These are phyloP conservation scores for Leishmania guyanensis DNA, from an alignment of 208 protist genomes.

Conservation along the genomic window DNA sequence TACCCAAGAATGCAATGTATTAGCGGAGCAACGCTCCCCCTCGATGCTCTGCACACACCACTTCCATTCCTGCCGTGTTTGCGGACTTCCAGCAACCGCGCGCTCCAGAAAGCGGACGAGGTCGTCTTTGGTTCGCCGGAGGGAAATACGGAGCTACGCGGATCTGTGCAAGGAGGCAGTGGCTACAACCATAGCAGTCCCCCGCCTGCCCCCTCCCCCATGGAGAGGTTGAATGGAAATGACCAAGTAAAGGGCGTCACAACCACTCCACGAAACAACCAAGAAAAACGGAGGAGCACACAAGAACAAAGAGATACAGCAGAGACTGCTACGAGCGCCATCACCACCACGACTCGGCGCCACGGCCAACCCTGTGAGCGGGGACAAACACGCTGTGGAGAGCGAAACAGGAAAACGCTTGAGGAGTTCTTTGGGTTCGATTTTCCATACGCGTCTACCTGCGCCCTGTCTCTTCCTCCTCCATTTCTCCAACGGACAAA, in stretches of 20 bases:
- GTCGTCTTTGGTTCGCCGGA: not conserved
- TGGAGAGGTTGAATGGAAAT: not conserved
- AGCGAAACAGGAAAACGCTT: not conserved
- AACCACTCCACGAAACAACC: not conserved
- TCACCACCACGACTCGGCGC: not conserved
- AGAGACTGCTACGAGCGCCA: not conserved
- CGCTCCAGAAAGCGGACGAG: not conserved
- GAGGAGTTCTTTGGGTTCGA: not conserved
- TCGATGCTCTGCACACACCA: not conserved
- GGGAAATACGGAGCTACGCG: not conserved
- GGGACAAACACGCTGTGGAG: not conserved
- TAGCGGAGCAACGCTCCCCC: not conserved
- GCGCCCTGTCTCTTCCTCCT: no score
- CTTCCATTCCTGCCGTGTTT: not conserved
- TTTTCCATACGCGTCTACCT: not conserved
- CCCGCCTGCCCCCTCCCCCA: not conserved
- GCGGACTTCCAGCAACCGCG: not conserved
- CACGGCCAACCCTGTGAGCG: not conserved
- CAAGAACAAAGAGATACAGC: not conserved
- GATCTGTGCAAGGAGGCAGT: not conserved
- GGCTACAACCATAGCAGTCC: not conserved
- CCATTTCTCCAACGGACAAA: not conserved
- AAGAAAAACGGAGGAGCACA: not conserved
- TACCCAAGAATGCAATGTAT: not conserved
- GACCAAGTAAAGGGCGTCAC: not conserved